Percentiles rank a stretch among this genome's conserved stretches.
Conservation (phyloP, 2,329 filamentous ascomycete species). For the Hymenoscyphus fraxineus region DNA sequence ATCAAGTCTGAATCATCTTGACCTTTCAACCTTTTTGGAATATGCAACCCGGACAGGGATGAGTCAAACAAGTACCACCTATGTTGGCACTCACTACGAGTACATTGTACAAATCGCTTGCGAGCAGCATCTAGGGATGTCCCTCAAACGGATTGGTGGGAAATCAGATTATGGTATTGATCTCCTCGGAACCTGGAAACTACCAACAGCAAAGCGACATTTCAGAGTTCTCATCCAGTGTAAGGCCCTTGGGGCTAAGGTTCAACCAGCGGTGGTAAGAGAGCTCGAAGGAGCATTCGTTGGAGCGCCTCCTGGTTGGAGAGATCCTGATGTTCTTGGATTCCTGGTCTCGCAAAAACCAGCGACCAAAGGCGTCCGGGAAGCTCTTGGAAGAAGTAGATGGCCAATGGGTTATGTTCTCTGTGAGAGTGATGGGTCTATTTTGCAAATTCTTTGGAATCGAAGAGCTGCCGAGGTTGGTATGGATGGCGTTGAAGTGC, state of each 20-base stretch:
- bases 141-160: conserved; percentile 61
- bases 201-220: conserved; percentile 44
- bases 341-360: conserved; percentile 65
- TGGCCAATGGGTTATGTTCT: conserved; percentile 71
- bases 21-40: conserved; percentile 60
- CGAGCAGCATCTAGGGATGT: conserved; percentile 54
- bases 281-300: conserved; percentile 77
- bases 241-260: conserved; percentile 55
- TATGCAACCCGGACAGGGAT: conserved; percentile 57
- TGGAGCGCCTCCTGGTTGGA: conserved; percentile 71
- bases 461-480: conserved; percentile 56
- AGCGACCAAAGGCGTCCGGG: conserved; percentile 75
- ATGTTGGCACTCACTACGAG: conserved; percentile 73
- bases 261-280: conserved; percentile 58
- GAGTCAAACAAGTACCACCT: conserved; percentile 54
- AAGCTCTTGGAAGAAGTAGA: conserved; percentile 62
- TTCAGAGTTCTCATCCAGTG: conserved; percentile 60
- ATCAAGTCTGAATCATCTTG: conserved; percentile 52
- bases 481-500: conserved; percentile 56
- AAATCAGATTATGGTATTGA: conserved; percentile 69
- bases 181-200: conserved; percentile 65
- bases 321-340: conserved; percentile 60
- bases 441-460: conserved; percentile 74
- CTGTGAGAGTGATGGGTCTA: conserved; percentile 52
- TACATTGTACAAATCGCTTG: conserved; percentile 61